Evolutionary conservation across 306 rosid species (phyloP), one percentile per base, ranked within the genome.

Genomic region (Malus sylvestris): DNA sequence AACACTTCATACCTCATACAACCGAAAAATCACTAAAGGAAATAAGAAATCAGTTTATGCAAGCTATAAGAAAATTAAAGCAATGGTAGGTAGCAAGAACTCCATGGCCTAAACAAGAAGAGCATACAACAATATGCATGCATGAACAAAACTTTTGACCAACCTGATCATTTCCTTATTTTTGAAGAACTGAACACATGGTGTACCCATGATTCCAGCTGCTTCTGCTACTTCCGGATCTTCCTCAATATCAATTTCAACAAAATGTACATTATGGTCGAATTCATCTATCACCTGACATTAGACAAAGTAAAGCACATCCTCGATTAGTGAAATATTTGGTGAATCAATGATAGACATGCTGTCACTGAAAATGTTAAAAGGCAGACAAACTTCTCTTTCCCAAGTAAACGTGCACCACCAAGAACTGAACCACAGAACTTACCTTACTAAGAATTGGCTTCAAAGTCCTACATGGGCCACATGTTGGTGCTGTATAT

Each of bases 201-300:
- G 98, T 76, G 98, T 91, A 68, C 98, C 97, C 98, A 91, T 94
- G 84, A 94, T 91, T 68, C 91, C 97, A 45, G 96, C 98, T 78
- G 98, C 98, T 85, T 87, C 98, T 29, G 98, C 97, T 80, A 94
- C 71, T 82, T 94, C 98, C 49, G 81, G 98, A 86, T 94, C 98
- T 83, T 94, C 97, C 86, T 94, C 98, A 14, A 94, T 94, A 81
- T 94, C 98, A 81, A 94, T 94, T 88, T 94, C 98, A 74, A 94
- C 93, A 44, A 86, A 94, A 87, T 94, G 98, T 59, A 94, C 97
- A 79, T 83, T 90, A 70, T 90, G 85, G 83, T 94, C 95, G 67
- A 82, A 94, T 76, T 94, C 96, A 70, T 91, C 98, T 58, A 94
- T 87, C 74, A 94, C 98, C 98, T 94, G 87, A 76, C 76, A 83